phyloP scores from a whole-genome alignment of 371 early-diverging fungal species.

The Coemansia sp. region DNA sequence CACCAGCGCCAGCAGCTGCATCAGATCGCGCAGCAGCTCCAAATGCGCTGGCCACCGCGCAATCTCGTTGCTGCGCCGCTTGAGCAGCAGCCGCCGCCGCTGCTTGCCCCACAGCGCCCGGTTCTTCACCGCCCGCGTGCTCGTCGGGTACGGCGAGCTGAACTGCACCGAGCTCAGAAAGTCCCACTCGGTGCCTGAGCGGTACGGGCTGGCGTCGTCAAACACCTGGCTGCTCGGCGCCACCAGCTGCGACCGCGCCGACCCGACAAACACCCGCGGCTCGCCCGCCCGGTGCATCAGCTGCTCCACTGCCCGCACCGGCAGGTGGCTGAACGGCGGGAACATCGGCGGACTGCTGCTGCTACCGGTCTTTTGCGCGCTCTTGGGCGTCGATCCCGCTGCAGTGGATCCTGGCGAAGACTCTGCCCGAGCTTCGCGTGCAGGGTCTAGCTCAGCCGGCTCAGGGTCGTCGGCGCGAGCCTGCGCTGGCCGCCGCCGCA shows the following conservation, averaged over 20 bases:
- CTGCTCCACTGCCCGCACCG: constrained; percentile 38
- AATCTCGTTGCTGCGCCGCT: constrained; percentile 24
- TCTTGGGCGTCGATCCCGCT: not conserved
- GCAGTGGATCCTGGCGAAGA: not conserved
- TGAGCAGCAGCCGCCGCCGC: constrained; percentile 19
- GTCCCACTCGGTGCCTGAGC: constrained; percentile 48
- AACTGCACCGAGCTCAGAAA: constrained; percentile 45
- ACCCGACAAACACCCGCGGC: constrained; percentile 48
- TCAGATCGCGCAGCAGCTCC: constrained; percentile 57
- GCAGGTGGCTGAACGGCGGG: constrained; percentile 53
- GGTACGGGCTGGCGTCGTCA: constrained; percentile 40
- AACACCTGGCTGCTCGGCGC: constrained; percentile 19
- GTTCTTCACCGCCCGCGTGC: constrained; percentile 18
- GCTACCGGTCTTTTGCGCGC: too few species aligned
- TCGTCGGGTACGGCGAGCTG: constrained; percentile 50
- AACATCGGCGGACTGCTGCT: constrained; percentile 37
- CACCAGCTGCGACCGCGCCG: constrained; percentile 30
- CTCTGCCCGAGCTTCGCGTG: not conserved
- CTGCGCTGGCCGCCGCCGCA: not conserved
- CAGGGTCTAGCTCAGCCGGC: not conserved
- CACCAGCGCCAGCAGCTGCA: constrained; percentile 53
- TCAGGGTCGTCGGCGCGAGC: not conserved
- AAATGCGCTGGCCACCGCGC: constrained; percentile 48
- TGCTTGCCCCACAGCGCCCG: constrained; percentile 13
- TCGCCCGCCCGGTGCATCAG: constrained; percentile 50